Percentiles rank a stretch among this genome's conserved stretches.
Evolutionary conservation across 2,329 filamentous ascomycete genomes (phyloP).

Genomic region (Pezicula carpinea): DNA sequence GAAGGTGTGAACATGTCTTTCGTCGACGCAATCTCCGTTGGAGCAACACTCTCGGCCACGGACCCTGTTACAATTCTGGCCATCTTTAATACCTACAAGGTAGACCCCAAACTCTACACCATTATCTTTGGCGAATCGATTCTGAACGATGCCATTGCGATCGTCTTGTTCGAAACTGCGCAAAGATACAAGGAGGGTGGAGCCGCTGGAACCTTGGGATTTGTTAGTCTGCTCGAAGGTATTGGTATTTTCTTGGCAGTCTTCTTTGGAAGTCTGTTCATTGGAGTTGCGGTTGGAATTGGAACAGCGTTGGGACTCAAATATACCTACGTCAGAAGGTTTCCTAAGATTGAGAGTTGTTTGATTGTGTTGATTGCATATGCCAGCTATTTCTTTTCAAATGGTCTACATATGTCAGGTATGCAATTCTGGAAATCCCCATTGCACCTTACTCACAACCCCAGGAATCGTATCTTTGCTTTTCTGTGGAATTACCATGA

Average conservation of each 20-base stretch:
- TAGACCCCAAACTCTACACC: conserved; percentile 97
- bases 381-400: conserved; percentile 96
- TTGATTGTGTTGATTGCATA: conserved; percentile 92
- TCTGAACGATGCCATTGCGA: conserved; percentile 95
- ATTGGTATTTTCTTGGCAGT: conserved; percentile 92
- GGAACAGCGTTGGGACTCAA: conserved; percentile 84
- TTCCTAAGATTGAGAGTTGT: conserved; percentile 96
- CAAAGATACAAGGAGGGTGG: conserved; percentile 82
- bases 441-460: not conserved
- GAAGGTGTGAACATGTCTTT: conserved; percentile 84
- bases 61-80: conserved; percentile 96
- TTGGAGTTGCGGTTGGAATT: conserved; percentile 84
- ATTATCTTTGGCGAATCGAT: conserved; percentile 99
- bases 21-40: conserved; percentile 93
- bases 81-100: conserved; percentile 99
- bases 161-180: conserved; percentile 96
- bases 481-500: conserved; percentile 96
- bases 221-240: conserved; percentile 83
- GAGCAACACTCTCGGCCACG: conserved; percentile 92
- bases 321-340: conserved; percentile 87
- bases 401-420: conserved; percentile 95
- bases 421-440: conserved; percentile 32
- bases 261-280: conserved; percentile 90
- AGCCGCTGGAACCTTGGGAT: conserved; percentile 62
- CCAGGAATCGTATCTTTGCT: conserved; percentile 80